Percentiles rank a stretch among this genome's conserved stretches.
Conservation (phyloP, 2,329 filamentous ascomycete genomes). For the Calonectria pseudoturangicola region DNA sequence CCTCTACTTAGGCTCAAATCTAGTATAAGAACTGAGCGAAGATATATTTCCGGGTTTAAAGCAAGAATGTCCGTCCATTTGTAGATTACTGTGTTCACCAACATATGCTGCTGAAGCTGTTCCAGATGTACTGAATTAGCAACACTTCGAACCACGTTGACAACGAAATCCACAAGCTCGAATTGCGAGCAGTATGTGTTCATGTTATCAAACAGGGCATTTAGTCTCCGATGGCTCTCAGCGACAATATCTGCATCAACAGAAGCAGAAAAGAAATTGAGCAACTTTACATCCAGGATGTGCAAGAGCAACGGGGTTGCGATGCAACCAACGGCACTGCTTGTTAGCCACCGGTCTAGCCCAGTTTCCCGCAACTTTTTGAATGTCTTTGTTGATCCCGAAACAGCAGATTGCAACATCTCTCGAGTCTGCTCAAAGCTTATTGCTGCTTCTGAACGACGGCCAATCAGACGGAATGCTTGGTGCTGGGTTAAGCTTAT, state of each 20-base stretch:
- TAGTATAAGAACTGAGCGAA: slow-evolving; percentile 22
- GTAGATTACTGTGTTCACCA: slow-evolving; percentile 1
- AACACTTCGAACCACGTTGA: slow-evolving; percentile 22
- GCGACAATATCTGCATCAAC: background rate
- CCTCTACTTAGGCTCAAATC: slow-evolving; percentile 29
- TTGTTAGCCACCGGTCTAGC: slow-evolving; percentile 35
- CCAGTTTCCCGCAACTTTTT: slow-evolving; percentile 7
- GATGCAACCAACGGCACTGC: slow-evolving; percentile 27
- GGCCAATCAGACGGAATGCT: background rate
- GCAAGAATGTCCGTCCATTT: slow-evolving; percentile 30
- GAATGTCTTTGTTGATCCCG: slow-evolving; percentile 1
- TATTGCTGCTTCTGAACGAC: too few species aligned
- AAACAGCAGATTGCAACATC: background rate
- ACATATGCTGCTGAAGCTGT: background rate
- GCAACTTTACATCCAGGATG: slow-evolving; percentile 24
- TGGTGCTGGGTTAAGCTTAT: slow-evolving; percentile 1
- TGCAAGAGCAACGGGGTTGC: slow-evolving; percentile 19
- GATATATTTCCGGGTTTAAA: slow-evolving; percentile 25
- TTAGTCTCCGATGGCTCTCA: slow-evolving; percentile 12
- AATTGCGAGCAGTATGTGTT: slow-evolving; percentile 15
- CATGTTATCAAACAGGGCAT: slow-evolving; percentile 19
- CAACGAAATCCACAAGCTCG: slow-evolving; percentile 13
- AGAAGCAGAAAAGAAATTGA: background rate
- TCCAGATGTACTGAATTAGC: slow-evolving; percentile 12
- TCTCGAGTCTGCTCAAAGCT: slow-evolving; percentile 9